Evolutionary conservation across 352 stramenopile species (phyloP), one percentile per base, ranked within the genome.

Genomic region (Pythium angustatum): DNA sequence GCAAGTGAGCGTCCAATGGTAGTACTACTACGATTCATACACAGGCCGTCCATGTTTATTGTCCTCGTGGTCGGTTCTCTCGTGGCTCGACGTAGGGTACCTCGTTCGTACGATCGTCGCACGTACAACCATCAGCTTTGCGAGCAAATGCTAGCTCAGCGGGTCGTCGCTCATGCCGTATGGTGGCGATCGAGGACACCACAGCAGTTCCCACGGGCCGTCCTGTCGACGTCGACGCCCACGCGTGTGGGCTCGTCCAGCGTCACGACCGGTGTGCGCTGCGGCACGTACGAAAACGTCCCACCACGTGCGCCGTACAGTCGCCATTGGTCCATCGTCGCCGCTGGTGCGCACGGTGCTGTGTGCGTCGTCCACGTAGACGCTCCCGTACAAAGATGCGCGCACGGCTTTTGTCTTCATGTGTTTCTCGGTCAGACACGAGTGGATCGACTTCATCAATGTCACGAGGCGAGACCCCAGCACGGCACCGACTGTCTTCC

Each of bases 331-430:
- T 28, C 30, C 43, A 50, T 28, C 87, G 79, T 22, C 71, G 78
- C 0, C 71, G 76, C 52, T 92, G 79, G 53, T 87, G 78, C 53
- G 75, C 73, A 19, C 79, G 78, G 69, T 87, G 87, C 61, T 91
- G 83, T 49, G 77, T 67, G 1, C 80, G 76, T 11, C 80, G 62
- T 8, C 50, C 31, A 10, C 36, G 28, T 7, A 71, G n/a, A n/a
- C n/a, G n/a, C n/a, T n/a, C n/a, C n/a, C n/a, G n/a, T n/a, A n/a
- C n/a, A n/a, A n/a, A n/a, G n/a, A n/a, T n/a, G n/a, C n/a, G n/a
- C n/a, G n/a, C n/a, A n/a, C n/a, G n/a, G n/a, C n/a, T 50, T 50
- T 43, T 43, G 36, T 43, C 11, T 15, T 26, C 40, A 11, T 22
- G 40, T 45, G 40, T 26, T 17, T n/a, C n/a, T n/a, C n/a, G n/a